A percentile compares a stretch with the other conserved stretches of the same genome.
These are phyloP conservation scores for Clarkia xantiana DNA, from an alignment of 345 rosid genomes.

Conservation along the genomic window DNA sequence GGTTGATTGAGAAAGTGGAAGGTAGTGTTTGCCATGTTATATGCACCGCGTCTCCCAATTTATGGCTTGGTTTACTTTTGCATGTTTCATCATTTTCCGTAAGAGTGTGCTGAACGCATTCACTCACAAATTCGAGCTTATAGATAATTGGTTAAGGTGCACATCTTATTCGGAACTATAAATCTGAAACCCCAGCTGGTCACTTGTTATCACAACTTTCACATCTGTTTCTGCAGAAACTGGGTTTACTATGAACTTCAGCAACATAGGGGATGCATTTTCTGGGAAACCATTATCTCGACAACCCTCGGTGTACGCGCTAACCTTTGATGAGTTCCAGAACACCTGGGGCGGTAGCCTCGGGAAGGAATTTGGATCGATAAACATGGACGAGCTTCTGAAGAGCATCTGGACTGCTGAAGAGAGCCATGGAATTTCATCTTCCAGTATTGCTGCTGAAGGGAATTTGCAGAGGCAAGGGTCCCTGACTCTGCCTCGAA, in stretches of 20 bases:
- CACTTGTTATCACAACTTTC: no score
- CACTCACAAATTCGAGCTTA: no score
- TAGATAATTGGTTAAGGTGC: no score
- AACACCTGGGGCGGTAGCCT: slow-evolving; percentile 45
- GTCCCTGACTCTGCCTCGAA: slow-evolving; percentile 80
- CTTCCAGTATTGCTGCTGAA: slow-evolving; percentile 20
- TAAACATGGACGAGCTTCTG: slow-evolving; percentile 94
- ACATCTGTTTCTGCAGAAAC: slow-evolving; percentile 12
- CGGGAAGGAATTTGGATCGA: slow-evolving; percentile 85
- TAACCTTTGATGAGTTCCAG: slow-evolving; percentile 85
- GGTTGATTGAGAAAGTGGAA: slow-evolving; percentile 1
- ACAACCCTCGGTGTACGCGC: slow-evolving; percentile 63
- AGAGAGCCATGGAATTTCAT: slow-evolving; percentile 48
- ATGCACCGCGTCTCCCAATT: neutral
- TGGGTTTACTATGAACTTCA: slow-evolving; percentile 65
- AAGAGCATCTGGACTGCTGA: slow-evolving; percentile 87
- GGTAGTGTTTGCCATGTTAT: neutral
- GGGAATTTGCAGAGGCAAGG: slow-evolving; percentile 79
- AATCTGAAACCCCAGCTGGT: no score
- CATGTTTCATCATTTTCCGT: neutral
- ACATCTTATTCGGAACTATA: no score
- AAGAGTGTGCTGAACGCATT: no score
- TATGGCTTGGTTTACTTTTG: neutral
- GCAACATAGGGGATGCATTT: slow-evolving; percentile 32
- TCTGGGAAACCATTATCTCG: slow-evolving; percentile 42